A percentile compares a stretch with the other conserved stretches of the same genome.
These are phyloP conservation scores for Talaromyces sp. DNA, from an alignment of 2,329 filamentous ascomycete genomes.

Conservation along the genomic window DNA sequence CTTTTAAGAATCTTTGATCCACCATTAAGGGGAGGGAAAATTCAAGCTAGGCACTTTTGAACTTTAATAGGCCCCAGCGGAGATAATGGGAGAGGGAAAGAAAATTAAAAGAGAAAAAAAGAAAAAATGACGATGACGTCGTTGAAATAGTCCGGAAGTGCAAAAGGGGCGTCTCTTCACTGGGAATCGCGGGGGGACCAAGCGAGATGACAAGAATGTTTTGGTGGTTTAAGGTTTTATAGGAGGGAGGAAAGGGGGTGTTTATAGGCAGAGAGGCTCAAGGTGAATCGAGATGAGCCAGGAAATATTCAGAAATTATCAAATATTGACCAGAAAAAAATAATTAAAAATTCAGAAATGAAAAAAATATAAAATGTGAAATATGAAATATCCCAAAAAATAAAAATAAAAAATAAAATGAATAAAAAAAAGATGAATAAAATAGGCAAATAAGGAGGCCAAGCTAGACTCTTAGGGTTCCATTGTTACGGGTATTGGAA, in stretches of 20 bases:
- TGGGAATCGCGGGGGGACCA: too few relatives aligned
- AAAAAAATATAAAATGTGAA: slow-evolving; percentile 13
- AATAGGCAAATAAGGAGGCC: slow-evolving; percentile 11
- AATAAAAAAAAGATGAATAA: slow-evolving; percentile 21
- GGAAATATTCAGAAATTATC: slow-evolving; percentile 14
- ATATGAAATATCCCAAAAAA: not conserved
- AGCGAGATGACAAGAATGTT: too few relatives aligned
- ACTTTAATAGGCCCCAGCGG: slow-evolving; percentile 15
- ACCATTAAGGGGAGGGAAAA: slow-evolving; percentile 6
- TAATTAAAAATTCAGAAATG: slow-evolving; percentile 13
- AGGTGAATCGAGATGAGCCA: not conserved
- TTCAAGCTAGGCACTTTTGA: slow-evolving; percentile 13
- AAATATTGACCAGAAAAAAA: slow-evolving; percentile 16
- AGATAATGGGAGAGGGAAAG: slow-evolving; percentile 7
- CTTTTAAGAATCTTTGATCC: slow-evolving; percentile 7
- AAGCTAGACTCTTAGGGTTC: slow-evolving; percentile 20
- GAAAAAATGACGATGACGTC: slow-evolving; percentile 17
- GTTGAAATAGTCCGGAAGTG: not conserved
- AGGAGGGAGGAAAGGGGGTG: slow-evolving; percentile 16
- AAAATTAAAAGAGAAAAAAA: slow-evolving; percentile 9
- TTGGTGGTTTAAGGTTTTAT: too few relatives aligned
- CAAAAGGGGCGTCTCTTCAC: too few relatives aligned
- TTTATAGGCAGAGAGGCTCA: slow-evolving; percentile 32
- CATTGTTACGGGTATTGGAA: slow-evolving; percentile 22
- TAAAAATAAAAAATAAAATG: slow-evolving; percentile 17